phyloP scores from a whole-genome alignment of 441 rosid genomes.

The Populus hybrid region DNA sequence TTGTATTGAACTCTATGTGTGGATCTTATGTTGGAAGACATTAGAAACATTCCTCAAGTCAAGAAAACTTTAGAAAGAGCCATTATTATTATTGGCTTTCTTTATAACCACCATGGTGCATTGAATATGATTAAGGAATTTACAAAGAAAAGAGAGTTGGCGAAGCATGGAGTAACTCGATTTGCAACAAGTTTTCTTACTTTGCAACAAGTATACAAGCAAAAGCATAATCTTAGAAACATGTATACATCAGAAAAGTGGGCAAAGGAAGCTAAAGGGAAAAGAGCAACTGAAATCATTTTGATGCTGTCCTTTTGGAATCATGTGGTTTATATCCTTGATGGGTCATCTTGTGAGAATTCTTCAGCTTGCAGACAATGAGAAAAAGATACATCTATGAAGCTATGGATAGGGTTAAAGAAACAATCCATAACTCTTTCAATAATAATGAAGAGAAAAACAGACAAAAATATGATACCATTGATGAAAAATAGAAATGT shows the following conservation, averaged over 20 bases:
- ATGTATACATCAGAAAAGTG: not conserved
- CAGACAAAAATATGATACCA: not conserved
- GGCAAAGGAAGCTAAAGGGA: not conserved
- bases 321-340: not conserved
- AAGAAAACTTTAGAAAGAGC: not conserved
- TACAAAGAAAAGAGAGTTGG: not conserved
- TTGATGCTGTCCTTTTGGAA: not conserved
- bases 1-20: not conserved
- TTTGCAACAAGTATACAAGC: not conserved
- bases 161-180: not conserved
- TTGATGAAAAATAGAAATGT: slow-evolving; percentile 4
- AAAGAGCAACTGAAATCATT: not conserved
- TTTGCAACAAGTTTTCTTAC: not conserved
- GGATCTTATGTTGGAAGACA: not conserved
- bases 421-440: not conserved
- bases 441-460: not conserved
- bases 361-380: slow-evolving; percentile 13
- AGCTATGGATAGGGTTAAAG: slow-evolving; percentile 21
- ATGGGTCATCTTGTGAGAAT: slow-evolving; percentile 3
- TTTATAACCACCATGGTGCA: not conserved
- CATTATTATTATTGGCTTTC: not conserved
- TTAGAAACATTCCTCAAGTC: not conserved
- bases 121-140: not conserved
- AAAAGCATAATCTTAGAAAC: not conserved
- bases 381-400: slow-evolving; percentile 19